Evolutionary conservation across 2,329 filamentous ascomycete genomes (phyloP).

Genomic region (Colletotrichum musicola): DNA sequence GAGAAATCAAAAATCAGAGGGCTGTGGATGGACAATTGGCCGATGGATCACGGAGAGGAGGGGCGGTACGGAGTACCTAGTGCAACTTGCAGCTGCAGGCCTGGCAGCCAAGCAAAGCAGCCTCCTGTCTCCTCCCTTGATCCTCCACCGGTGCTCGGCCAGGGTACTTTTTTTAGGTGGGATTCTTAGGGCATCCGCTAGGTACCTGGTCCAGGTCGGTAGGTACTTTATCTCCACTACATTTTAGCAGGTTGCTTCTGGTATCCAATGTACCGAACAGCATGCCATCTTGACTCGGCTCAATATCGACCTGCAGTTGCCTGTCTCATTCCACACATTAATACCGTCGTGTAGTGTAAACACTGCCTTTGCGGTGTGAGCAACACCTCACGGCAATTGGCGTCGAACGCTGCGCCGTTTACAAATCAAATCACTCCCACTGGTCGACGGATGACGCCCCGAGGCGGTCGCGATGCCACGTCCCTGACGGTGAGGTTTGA

Average conservation of each 20-base stretch:
- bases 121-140: too few species aligned
- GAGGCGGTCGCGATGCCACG: neutral
- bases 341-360: neutral
- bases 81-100: too few species aligned
- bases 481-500: slow-evolving; percentile 9
- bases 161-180: too few species aligned
- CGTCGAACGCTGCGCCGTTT: neutral
- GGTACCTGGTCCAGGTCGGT: too few species aligned
- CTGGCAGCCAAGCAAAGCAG: too few species aligned
- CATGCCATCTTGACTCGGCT: slow-evolving; percentile 19
- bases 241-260: too few species aligned
- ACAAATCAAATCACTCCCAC: slow-evolving; percentile 25
- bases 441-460: slow-evolving; percentile 4
- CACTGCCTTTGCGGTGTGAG: too few species aligned
- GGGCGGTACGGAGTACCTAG: too few species aligned
- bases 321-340: neutral
- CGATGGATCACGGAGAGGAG: neutral
- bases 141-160: too few species aligned
- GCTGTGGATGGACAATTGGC: slow-evolving; percentile 7
- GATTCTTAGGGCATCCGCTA: too few species aligned
- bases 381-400: neutral
- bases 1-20: slow-evolving; percentile 16
- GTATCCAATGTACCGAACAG: neutral
- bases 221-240: too few species aligned
- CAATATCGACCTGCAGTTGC: neutral